Evolutionary conservation across 1,284 basidiomycete species (phyloP).

Genomic region (Xerocomus minutiporus): DNA sequence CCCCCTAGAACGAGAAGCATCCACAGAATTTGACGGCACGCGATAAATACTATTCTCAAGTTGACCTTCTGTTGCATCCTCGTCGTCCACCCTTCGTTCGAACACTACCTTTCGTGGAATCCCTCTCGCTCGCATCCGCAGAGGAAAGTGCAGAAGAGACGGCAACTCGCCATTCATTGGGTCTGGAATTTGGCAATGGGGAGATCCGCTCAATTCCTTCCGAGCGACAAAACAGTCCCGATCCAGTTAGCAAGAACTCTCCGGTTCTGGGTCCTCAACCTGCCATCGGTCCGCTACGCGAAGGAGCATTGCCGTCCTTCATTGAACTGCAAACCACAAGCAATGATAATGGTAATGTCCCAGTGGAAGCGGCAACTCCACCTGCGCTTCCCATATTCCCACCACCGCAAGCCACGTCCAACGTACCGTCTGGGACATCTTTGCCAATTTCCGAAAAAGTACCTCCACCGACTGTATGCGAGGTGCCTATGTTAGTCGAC

Average conservation of each 20-base stretch:
- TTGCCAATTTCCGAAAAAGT: slow-evolving; percentile 6
- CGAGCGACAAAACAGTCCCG: background rate
- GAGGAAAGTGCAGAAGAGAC: slow-evolving; percentile 63
- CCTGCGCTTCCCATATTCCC: background rate
- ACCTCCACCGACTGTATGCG: background rate
- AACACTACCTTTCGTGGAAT: slow-evolving; percentile 59
- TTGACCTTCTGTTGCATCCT: slow-evolving; percentile 70
- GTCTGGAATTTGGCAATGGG: slow-evolving; percentile 23
- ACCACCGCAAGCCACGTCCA: background rate
- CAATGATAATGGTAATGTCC: background rate
- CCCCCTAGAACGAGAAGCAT: background rate
- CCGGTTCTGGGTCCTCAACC: slow-evolving; percentile 1
- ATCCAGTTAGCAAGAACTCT: slow-evolving; percentile 3
- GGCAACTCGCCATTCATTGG: slow-evolving; percentile 41
- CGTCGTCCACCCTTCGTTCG: slow-evolving; percentile 71
- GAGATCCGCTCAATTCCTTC: background rate
- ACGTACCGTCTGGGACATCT: background rate
- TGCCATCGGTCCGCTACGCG: background rate
- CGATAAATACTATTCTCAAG: slow-evolving; percentile 34
- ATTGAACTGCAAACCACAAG: background rate
- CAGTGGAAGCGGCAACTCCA: background rate
- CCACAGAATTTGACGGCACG: slow-evolving; percentile 16
- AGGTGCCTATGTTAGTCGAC: slow-evolving; percentile 21
- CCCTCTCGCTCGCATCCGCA: slow-evolving; percentile 51
- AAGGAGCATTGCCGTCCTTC: background rate